Conservation (phyloP, 371 early-diverging fungal genomes). For the Mucor ambiguus region DNA sequence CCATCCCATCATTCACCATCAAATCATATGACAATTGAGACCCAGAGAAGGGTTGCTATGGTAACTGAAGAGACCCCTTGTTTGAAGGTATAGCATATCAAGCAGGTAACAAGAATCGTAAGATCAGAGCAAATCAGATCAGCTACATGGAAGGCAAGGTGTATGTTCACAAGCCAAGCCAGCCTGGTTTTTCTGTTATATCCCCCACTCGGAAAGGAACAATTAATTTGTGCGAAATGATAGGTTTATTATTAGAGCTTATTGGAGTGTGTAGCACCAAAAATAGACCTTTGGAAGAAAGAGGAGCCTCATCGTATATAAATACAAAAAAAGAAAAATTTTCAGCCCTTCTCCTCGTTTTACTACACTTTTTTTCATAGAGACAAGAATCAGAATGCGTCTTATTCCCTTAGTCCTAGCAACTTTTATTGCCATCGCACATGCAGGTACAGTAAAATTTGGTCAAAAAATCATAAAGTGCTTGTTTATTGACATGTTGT, state of each 20-base stretch:
- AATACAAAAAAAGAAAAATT: slow-evolving; percentile 1
- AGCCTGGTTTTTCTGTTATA: background rate
- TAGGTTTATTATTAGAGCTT: slow-evolving; percentile 11
- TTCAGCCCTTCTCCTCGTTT: slow-evolving; percentile 1
- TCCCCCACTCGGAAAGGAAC: background rate
- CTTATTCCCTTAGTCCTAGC: slow-evolving; percentile 4
- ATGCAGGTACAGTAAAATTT: slow-evolving; percentile 10
- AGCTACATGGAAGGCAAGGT: background rate
- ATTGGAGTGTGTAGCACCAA: slow-evolving; percentile 10
- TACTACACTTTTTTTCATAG: slow-evolving; percentile 1
- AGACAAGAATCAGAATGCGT: background rate
- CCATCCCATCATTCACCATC: background rate
- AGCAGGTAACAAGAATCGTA: background rate
- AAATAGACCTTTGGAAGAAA: background rate
- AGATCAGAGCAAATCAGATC: background rate
- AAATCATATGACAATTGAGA: background rate
- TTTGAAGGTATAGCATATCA: background rate
- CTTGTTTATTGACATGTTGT: background rate
- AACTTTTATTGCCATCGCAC: slow-evolving; percentile 4
- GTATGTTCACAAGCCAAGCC: background rate
- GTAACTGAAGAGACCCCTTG: background rate
- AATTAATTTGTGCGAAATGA: slow-evolving; percentile 4
- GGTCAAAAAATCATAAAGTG: background rate
- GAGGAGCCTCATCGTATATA: background rate
- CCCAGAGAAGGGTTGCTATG: background rate